Evolutionary conservation across 805 yeast species (phyloP), one percentile per base, ranked within the genome.

Genomic region (Candida mattraensis): DNA sequence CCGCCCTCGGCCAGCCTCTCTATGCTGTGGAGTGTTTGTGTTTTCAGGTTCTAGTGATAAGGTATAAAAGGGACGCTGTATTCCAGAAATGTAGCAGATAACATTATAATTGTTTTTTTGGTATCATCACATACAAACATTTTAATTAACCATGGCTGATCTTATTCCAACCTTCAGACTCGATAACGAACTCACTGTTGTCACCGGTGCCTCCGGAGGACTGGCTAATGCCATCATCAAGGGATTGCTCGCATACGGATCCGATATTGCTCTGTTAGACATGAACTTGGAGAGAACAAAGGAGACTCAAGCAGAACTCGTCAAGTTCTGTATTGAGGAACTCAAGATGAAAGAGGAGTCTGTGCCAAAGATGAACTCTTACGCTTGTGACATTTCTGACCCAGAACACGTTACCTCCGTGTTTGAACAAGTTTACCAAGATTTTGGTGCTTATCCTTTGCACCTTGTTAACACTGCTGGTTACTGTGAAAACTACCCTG

Each of bases 181-280:
- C 43, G 87, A 80, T 53, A 83, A 83, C 40, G 76, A 80, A 54
- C 67, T 82, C 37, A 87, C 87, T 26, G 69, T 84, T 28, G 66
- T 84, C 45, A 84, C 93, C 23, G 93, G 93, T 30, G 93, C 89
- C 7, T 80, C 87, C 22, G 93, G 93, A 30, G 91, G 89, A 12
- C 66, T 84, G 48, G 80, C 86, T 1, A 64, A 79, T 23, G 78
- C 82, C 11, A 54, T 83, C 35, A 68, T 83, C 38, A 74, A 80
- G 51, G 85, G 86, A 12, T 63, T 84, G 23, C 59, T 84, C 9
- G 84, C 85, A 4, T 85, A 83, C 51, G 94, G 91, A 23, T 86
- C 91, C 3, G 78, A 80, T 15, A 65, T 84, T 27, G 93, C 93
- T 18, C 67, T 84, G 28, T 69, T 83, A 22, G 93, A 84, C 58